A percentile compares a stretch with the other conserved stretches of the same genome.
phyloP scores from a whole-genome alignment of 345 rosid species.

The Corymbia maculata region DNA sequence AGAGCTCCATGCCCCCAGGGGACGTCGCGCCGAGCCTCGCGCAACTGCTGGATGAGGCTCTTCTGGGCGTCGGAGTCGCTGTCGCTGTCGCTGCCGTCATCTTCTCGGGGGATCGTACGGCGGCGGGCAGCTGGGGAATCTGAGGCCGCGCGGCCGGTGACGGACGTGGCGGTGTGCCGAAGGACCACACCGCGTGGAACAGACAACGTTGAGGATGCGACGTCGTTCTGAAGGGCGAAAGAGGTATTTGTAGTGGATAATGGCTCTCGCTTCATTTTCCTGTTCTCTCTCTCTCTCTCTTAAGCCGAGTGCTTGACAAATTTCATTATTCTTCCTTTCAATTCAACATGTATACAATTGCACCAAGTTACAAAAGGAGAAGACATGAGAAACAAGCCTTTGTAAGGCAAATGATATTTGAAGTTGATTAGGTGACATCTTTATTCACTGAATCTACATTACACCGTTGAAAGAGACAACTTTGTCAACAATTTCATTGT shows the following conservation, averaged over 20 bases:
- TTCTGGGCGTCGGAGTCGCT: conserved; percentile 37
- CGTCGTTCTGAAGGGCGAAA: neutral
- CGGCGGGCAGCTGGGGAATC: conserved; percentile 10
- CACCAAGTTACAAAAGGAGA: too few species aligned
- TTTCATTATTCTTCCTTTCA: too few species aligned
- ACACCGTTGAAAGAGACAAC: neutral
- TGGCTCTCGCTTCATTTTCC: neutral
- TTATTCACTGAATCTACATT: neutral
- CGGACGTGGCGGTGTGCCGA: conserved; percentile 17
- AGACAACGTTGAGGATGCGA: neutral
- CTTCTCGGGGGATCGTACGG: conserved; percentile 5
- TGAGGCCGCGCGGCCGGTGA: conserved; percentile 17
- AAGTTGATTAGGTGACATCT: neutral
- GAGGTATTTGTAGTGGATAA: neutral
- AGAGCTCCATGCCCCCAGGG: conserved; percentile 44
- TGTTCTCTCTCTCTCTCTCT: rapidly evolving
- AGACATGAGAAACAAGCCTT: neutral
- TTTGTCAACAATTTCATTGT: neutral
- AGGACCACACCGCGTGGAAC: conserved; percentile 5
- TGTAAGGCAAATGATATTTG: neutral
- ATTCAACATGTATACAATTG: rapidly evolving
- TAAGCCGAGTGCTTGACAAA: neutral
- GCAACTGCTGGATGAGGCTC: conserved; percentile 58
- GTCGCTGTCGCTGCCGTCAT: conserved; percentile 2
- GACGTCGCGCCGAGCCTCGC: too few species aligned